Percentiles rank a stretch among this genome's conserved stretches.
Evolutionary conservation across 164 flowering plant species (phyloP).

Genomic region (Buxus sempervirens): DNA sequence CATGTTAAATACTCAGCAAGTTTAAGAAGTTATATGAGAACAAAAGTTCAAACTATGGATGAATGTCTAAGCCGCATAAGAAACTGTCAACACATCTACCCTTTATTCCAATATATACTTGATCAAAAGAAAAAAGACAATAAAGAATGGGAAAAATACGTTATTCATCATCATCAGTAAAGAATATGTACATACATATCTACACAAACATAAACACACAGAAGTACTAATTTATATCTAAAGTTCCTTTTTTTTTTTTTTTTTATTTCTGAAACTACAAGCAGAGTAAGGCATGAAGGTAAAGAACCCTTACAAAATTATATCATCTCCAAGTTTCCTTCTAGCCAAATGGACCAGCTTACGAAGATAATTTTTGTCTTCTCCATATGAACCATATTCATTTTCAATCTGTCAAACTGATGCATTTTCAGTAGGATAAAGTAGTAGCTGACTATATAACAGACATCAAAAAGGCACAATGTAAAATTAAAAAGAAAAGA

Average conservation of each 20-base stretch:
- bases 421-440: neutral
- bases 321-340: constrained; percentile 58
- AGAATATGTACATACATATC: neutral
- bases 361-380: constrained; percentile 77
- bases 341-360: constrained; percentile 69
- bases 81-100: neutral
- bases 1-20: too few species aligned
- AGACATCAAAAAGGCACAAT: neutral
- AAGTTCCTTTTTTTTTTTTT: too few species aligned
- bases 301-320: constrained; percentile 56
- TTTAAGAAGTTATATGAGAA: too few species aligned
- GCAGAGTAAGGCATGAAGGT: neutral
- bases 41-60: too few species aligned
- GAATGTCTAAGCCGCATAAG: neutral
- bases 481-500: neutral
- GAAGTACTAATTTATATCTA: too few species aligned
- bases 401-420: constrained; percentile 76
- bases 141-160: neutral
- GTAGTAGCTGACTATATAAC: neutral
- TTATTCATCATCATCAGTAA: too few species aligned
- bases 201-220: too few species aligned
- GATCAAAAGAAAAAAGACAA: neutral
- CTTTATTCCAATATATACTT: neutral
- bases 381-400: constrained; percentile 94
- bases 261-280: neutral